A percentile compares a stretch with the other conserved stretches of the same genome.
phyloP scores from a whole-genome alignment of 306 rosid species.

The Hippophae tibetana region DNA sequence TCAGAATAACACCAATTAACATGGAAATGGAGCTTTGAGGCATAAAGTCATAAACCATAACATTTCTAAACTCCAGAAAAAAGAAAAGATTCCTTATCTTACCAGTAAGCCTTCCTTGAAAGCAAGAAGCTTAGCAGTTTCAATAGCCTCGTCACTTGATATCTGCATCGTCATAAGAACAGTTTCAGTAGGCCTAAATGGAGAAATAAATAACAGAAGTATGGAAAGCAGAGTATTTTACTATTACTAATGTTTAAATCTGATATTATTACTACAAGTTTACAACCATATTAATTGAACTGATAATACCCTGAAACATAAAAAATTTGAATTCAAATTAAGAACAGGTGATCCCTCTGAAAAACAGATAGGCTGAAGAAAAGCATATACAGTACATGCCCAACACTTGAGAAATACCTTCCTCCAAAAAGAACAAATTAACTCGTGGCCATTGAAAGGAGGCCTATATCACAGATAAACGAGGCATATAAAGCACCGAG shows the following conservation, averaged over 20 bases:
- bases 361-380: too few relatives aligned
- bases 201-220: not conserved
- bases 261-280: too few relatives aligned
- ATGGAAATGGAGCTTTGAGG: not conserved
- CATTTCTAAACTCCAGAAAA: not conserved
- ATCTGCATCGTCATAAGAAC: conserved; percentile 37
- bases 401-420: too few relatives aligned
- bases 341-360: too few relatives aligned
- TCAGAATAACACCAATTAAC: not conserved
- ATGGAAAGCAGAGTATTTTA: not conserved
- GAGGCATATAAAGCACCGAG: too few relatives aligned
- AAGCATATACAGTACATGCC: too few relatives aligned
- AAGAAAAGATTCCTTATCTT: conserved; percentile 16
- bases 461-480: too few relatives aligned
- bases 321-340: too few relatives aligned
- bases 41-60: conserved; percentile 4
- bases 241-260: not conserved
- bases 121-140: conserved; percentile 81
- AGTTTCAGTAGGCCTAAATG: not conserved
- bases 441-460: too few relatives aligned
- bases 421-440: too few relatives aligned
- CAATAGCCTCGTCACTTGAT: conserved; percentile 82
- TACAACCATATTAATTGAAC: too few relatives aligned
- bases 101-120: conserved; percentile 82
- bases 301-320: too few relatives aligned